Evolutionary conservation across 23 red algal species (phyloP).

Genomic region (Gracilariopsis chorda): DNA sequence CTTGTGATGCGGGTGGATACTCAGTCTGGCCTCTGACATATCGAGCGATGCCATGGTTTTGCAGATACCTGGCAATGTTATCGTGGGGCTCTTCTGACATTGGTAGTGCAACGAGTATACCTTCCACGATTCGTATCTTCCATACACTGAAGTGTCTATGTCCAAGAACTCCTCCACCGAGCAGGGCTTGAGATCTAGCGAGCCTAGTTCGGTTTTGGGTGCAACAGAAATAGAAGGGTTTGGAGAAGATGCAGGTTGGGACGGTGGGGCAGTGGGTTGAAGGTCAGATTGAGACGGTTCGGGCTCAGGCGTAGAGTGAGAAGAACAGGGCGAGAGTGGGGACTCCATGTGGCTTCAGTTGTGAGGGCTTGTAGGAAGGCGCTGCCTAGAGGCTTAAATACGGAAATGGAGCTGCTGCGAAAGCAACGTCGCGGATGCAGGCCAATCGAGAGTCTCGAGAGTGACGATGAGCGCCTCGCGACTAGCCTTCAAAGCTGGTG

Average conservation of each 20-base stretch:
- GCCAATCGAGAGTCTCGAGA: too few relatives aligned
- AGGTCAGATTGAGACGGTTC: neutral
- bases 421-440: too few relatives aligned
- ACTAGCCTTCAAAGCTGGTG: too few relatives aligned
- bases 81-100: neutral
- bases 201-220: neutral
- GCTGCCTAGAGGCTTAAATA: too few relatives aligned
- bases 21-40: neutral
- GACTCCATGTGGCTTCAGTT: neutral
- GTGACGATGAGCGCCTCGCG: too few relatives aligned
- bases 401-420: too few relatives aligned
- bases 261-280: neutral
- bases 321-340: neutral
- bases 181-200: neutral
- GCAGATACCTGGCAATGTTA: neutral
- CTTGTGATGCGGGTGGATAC: neutral
- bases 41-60: neutral
- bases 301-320: neutral
- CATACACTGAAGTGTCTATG: neutral
- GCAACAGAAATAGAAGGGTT: neutral
- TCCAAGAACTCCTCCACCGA: neutral
- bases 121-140: constrained; percentile 3
- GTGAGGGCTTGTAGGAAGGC: too few relatives aligned
- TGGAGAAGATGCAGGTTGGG: neutral
- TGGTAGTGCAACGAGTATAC: neutral